Conservation (phyloP, 345 rosid genomes). For the Nephelium lappaceum region DNA sequence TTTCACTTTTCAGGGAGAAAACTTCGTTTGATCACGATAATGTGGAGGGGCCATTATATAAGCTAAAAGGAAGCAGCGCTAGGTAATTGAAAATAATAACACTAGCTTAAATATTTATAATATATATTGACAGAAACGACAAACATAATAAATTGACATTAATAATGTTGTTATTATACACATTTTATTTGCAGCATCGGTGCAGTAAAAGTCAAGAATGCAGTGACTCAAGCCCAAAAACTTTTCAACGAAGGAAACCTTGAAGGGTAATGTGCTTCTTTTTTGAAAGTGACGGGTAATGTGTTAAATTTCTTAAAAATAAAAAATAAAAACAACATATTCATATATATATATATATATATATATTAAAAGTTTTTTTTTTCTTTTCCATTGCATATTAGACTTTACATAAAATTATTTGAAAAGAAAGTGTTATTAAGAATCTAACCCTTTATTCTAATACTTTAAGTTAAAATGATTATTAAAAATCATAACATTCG, state of each 20-base stretch:
- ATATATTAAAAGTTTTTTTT: no score
- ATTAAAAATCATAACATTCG: no score
- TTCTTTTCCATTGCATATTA: no score
- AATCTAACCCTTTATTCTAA: neutral
- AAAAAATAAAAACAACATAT: no score
- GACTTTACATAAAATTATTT: no score
- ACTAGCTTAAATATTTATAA: no score
- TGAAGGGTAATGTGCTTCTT: neutral
- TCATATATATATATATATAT: neutral
- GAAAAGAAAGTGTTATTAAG: no score
- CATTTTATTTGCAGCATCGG: neutral
- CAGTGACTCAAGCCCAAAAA: neutral
- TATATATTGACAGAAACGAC: no score
- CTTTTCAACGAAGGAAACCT: no score
- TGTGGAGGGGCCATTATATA: neutral
- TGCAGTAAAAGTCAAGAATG: neutral
- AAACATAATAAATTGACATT: neutral
- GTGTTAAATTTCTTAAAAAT: no score
- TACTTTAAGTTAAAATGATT: no score
- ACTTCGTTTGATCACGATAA: neutral
- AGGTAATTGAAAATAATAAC: neutral
- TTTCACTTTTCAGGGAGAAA: neutral
- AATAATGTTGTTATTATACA: neutral
- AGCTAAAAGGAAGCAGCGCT: neutral
- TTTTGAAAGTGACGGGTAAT: no score